These are phyloP conservation scores for Calonectria multiphialidica DNA, from an alignment of 2,329 filamentous ascomycete genomes.

Conservation along the genomic window DNA sequence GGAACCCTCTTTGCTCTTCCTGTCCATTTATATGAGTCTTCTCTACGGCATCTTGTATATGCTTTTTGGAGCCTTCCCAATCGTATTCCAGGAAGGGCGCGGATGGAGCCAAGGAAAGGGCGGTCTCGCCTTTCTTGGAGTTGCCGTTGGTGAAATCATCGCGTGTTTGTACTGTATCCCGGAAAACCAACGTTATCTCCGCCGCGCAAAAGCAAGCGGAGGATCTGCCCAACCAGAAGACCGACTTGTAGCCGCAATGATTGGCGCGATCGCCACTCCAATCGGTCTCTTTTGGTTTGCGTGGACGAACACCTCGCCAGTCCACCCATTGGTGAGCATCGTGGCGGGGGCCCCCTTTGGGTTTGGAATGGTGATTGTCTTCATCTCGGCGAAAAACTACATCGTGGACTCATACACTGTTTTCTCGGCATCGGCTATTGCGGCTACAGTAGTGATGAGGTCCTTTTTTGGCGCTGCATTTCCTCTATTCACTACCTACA, in stretches of 20 bases:
- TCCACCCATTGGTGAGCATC: slow-evolving; percentile 37
- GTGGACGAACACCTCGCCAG: slow-evolving; percentile 29
- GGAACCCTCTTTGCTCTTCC: slow-evolving; percentile 84
- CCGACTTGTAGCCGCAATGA: slow-evolving; percentile 33
- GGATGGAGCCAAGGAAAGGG: slow-evolving; percentile 35
- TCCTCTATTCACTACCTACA: slow-evolving; percentile 34
- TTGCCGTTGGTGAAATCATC: slow-evolving; percentile 30
- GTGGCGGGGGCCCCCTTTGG: slow-evolving; percentile 32
- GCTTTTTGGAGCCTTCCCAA: slow-evolving; percentile 76
- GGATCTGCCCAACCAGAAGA: slow-evolving; percentile 34
- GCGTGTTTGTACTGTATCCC: slow-evolving; percentile 31
- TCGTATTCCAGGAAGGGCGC: slow-evolving; percentile 70
- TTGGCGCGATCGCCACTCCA: slow-evolving; percentile 33
- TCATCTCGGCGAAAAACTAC: slow-evolving; percentile 35
- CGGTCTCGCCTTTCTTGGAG: slow-evolving; percentile 37
- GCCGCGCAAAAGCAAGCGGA: slow-evolving; percentile 21
- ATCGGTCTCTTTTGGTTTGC: slow-evolving; percentile 40
- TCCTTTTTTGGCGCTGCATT: slow-evolving; percentile 37
- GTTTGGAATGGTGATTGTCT: slow-evolving; percentile 36
- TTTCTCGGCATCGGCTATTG: slow-evolving; percentile 34
- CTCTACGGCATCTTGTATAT: slow-evolving; percentile 79
- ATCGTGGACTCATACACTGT: slow-evolving; percentile 36
- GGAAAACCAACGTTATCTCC: slow-evolving; percentile 29
- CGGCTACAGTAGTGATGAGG: slow-evolving; percentile 32
- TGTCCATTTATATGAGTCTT: slow-evolving; percentile 85